Percentiles rank a stretch among this genome's conserved stretches.
phyloP scores from a whole-genome alignment of 106 monocot species.

The Dioscorea zingiberensis region DNA sequence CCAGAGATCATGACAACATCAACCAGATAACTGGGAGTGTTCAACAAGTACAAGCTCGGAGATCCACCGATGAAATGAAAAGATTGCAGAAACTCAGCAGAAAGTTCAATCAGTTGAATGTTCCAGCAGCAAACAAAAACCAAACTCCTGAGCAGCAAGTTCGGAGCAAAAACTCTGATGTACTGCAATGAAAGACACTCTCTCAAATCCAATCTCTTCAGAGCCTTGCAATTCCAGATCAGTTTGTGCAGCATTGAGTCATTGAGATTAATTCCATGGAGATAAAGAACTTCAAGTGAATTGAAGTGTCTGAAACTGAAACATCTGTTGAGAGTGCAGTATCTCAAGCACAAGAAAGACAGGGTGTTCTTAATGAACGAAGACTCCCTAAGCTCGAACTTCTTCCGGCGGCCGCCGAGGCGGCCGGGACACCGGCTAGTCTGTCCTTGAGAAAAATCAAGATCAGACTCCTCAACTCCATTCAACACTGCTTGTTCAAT shows the following conservation, averaged over 20 bases:
- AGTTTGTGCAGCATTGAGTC: background rate
- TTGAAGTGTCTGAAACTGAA: background rate
- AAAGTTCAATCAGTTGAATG: background rate
- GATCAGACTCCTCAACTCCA: background rate
- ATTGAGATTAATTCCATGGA: background rate
- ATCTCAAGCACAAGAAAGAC: background rate
- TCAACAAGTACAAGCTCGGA: background rate
- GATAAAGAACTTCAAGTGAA: background rate
- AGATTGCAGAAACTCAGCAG: background rate
- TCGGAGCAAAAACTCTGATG: background rate
- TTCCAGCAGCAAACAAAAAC: background rate
- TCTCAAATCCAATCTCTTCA: background rate
- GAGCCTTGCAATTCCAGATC: background rate
- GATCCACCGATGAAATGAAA: background rate
- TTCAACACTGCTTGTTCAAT: background rate
- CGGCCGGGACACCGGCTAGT: background rate
- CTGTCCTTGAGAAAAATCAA: constrained; percentile 1
- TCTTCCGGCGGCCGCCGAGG: background rate
- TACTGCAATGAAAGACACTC: background rate
- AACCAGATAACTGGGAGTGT: background rate
- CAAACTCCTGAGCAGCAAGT: background rate
- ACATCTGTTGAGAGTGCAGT: background rate
- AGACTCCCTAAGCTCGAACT: background rate
- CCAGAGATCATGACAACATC: background rate
- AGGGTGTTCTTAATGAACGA: background rate